Conservation (phyloP, 352 stramenopile species). For the Saprolegnia diclina region DNA sequence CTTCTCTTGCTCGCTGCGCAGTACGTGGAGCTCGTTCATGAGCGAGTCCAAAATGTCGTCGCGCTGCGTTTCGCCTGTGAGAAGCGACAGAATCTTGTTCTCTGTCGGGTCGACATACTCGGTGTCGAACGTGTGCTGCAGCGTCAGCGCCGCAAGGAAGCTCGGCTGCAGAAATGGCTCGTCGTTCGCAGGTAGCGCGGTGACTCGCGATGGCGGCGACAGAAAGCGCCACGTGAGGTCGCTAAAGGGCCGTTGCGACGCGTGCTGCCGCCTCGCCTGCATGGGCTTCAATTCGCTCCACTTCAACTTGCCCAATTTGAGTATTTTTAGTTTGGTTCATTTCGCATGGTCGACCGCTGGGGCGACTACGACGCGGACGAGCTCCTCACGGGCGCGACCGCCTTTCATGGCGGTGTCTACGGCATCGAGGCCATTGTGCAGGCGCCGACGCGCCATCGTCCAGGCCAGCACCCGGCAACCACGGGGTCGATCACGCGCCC, state of each 20-base stretch:
- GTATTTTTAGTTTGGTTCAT: not conserved
- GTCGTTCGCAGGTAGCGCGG: no score
- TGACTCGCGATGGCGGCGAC: not conserved
- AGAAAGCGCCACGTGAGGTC: constrained; percentile 13
- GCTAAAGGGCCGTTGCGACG: not conserved
- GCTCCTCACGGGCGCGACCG: not conserved
- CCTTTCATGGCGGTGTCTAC: not conserved
- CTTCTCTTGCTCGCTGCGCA: constrained; percentile 2
- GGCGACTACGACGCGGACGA: constrained; percentile 17
- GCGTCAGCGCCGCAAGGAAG: not conserved
- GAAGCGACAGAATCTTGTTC: not conserved
- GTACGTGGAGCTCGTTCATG: constrained; percentile 11
- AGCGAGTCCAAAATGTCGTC: constrained; percentile 20
- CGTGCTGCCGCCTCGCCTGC: constrained; percentile 5
- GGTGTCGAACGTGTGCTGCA: not conserved
- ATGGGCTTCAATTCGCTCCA: no score
- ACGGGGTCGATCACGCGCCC: not conserved
- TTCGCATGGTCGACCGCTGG: constrained; percentile 9
- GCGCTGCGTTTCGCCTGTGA: constrained; percentile 2
- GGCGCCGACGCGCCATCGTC: no score
- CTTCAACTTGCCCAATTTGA: not conserved
- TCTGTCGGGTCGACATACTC: not conserved
- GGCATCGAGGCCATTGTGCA: not conserved
- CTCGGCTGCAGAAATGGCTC: not conserved
- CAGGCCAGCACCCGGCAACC: not conserved